Evolutionary conservation across 192 early-diverging fungal genomes (phyloP).

Genomic region (Umbelopsis sp.): DNA sequence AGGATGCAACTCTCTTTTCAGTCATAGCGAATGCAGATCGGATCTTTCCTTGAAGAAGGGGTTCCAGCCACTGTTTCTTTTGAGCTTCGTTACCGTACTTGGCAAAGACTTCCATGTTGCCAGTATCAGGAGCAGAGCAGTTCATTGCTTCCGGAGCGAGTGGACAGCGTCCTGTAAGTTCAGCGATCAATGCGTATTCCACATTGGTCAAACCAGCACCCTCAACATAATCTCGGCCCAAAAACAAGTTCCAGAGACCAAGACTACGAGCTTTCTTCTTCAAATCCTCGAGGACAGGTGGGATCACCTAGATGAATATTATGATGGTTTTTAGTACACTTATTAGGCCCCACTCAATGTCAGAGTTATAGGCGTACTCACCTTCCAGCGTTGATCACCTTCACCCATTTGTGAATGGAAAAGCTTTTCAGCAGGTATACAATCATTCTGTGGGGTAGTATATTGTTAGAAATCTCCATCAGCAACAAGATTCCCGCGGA

Average conservation of each 20-base stretch:
- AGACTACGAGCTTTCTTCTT: conserved; percentile 83
- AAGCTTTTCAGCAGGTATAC: conserved; percentile 88
- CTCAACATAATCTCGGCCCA: conserved; percentile 78
- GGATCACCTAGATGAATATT: conserved; percentile 57
- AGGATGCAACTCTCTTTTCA: conserved; percentile 92
- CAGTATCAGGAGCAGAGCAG: conserved; percentile 94
- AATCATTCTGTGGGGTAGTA: conserved; percentile 67
- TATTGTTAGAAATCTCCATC: neutral
- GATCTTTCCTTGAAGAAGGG: conserved; percentile 89
- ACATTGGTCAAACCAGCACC: conserved; percentile 90
- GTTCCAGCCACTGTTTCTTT: conserved; percentile 76
- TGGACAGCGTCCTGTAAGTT: conserved; percentile 82
- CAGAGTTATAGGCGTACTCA: conserved; percentile 23
- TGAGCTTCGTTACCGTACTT: conserved; percentile 90
- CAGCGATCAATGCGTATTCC: conserved; percentile 92
- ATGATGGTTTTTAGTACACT: neutral
- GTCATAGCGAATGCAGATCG: conserved; percentile 99
- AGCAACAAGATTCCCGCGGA: neutral
- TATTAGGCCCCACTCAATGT: too few relatives aligned
- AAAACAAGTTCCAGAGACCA: conserved; percentile 97
- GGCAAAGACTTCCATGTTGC: conserved; percentile 99
- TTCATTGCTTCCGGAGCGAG: conserved; percentile 94
- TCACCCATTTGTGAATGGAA: conserved; percentile 73
- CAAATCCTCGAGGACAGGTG: conserved; percentile 84
- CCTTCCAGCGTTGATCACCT: conserved; percentile 84